Evolutionary conservation across 179 eudicot genomes (phyloP), one percentile per base, ranked within the genome.

Genomic region (Vitellaria paradoxa): DNA sequence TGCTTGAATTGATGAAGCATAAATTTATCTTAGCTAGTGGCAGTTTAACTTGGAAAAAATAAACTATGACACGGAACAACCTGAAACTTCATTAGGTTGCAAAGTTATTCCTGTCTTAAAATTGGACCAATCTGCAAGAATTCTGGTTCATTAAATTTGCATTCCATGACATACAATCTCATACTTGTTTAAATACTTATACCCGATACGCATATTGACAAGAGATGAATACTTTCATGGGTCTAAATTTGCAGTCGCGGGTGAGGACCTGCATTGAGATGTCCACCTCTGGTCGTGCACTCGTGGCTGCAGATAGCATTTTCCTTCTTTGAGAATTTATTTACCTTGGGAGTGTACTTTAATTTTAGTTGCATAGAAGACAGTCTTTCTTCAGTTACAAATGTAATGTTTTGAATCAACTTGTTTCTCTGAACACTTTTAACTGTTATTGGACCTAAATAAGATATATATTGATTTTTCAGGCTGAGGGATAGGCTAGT

Each of bases 401-500:
- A 52, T 52, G 24, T 61, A 8, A 7, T 7, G 61, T 53, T 17
- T 42, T 23, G 64, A 47, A 47, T 23, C 50, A 24, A 17, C 49
- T 53, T 6, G 14, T 52, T 60, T 21, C 46, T 24, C 46, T 5
- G 45, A 40, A 21, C 72, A 9, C n/a, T 26, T 70, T 56, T 10
- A 65, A 57, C 76, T 40, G 4, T 42, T 61, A n/a, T n/a, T 76
- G 13, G 18, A 74, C 9, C 72, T 46, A 11, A 21, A 40, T 73
- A 24, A 46, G 37, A 30, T 30, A 30, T 30, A 26, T 47, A 46
- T 70, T 71, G 75, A 47, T 21, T 64, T 79, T 81, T 84, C 92
- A 93, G 99, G 86, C 82, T 95, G 75, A 90, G 99, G 83, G 97
- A 95, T 77, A 94, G 97, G 24, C 85, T 93, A 65, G 97, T 95